Base-by-base conservation (phyloP, 2,329 filamentous ascomycete species). In the Xylaria sp. region DNA sequence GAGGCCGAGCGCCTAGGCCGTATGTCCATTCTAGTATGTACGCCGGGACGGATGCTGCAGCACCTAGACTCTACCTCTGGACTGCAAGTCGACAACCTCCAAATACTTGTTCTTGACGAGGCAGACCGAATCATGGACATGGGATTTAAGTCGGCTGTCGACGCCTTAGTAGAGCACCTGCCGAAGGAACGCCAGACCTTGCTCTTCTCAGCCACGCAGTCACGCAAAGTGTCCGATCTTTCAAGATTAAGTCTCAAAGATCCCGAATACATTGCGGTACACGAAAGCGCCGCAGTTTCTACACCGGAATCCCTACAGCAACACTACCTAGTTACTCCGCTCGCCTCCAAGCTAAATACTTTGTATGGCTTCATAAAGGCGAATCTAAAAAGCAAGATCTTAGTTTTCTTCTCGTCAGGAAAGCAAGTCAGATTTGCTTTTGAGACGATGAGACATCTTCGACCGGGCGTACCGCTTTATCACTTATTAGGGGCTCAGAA, bases 1-100 rank as follows among this genome's bases (percentile, higher is more conserved):
- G 89, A 99, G 81, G 90, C 93, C 28, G 93, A 97, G 74, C 87
- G 94, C 39, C 78, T 99, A 68, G 88, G 89, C 3, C 89, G 93
- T 71, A 98, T 99, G 95, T 99, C 98, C 78, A 98, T 99, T 56
- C 82, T 99, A 30, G 93, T 99, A 10, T 97, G 94, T 76, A 99
- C 96, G 1, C 96, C 96, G 0, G 96, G 96, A 1, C 89, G 96
- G 41, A 97, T 99, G 86, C 82, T 98, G 73, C 96, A 99, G 80
- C 96, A 99, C 80, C 84, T 99, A 76, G 95, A 97, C 76, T 94
- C 97, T 83, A 98, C 95, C 0, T 93, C 93, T 0, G 90, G 91
- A 20, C 92, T 99, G 77, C 93, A 95, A 72, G 92, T 95, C 70
- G 91, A 96, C 78, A 96, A 97, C 78, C 80, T 99, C 71, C 93